These are phyloP conservation scores for Ceratobasidium sp. DNA, from an alignment of 1,284 basidiomycete species.

Conservation along the genomic window DNA sequence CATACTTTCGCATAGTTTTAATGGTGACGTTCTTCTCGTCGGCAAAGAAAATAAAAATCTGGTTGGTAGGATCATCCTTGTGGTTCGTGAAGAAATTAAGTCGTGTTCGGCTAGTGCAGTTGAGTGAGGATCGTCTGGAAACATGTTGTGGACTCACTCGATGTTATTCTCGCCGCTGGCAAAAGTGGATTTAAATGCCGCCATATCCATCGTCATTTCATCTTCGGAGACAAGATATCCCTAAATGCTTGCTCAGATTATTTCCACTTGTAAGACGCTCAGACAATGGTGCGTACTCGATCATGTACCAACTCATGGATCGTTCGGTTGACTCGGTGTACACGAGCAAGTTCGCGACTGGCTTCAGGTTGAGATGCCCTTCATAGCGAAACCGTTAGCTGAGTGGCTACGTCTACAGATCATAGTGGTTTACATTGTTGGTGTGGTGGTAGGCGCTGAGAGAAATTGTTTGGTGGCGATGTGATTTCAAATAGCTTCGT, in stretches of 20 bases:
- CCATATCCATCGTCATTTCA: constrained; percentile 87
- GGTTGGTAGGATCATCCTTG: constrained; percentile 72
- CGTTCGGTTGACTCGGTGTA: constrained; percentile 97
- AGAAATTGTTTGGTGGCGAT: constrained; percentile 4
- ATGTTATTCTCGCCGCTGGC: constrained; percentile 70
- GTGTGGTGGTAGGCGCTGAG: constrained; percentile 24
- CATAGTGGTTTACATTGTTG: not conserved
- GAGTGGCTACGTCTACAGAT: not conserved
- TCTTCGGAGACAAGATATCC: constrained; percentile 91
- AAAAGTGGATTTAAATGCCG: constrained; percentile 75
- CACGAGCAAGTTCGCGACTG: constrained; percentile 60
- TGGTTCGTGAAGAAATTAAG: constrained; percentile 90
- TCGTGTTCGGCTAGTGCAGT: constrained; percentile 75
- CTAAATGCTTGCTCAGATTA: constrained; percentile 56
- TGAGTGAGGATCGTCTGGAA: not conserved
- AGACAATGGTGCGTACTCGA: constrained; percentile 64
- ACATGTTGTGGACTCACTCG: constrained; percentile 61
- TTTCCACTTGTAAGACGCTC: not conserved
- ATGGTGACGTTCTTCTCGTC: constrained; percentile 93
- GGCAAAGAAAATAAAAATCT: constrained; percentile 95
- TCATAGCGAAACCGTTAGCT: not conserved
- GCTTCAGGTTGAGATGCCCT: constrained; percentile 42
- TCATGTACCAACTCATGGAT: constrained; percentile 97
- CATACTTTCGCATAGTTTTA: constrained; percentile 95
- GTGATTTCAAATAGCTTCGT: not conserved